These are phyloP conservation scores for Fusarium pseudoanthophilum DNA, from an alignment of 2,329 filamentous ascomycete species.

Conservation along the genomic window DNA sequence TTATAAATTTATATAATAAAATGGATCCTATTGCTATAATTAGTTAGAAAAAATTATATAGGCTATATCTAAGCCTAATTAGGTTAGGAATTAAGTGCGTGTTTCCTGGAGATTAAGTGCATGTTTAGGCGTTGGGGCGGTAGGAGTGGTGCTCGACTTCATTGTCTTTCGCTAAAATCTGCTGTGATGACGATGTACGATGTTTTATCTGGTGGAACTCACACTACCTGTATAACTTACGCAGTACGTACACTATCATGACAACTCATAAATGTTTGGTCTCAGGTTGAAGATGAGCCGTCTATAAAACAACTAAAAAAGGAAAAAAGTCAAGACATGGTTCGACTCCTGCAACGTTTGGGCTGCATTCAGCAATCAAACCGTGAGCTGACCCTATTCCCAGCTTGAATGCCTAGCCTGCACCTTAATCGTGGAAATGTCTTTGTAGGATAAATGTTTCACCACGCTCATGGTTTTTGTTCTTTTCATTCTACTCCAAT, in stretches of 20 bases:
- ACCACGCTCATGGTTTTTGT: conserved; percentile 21
- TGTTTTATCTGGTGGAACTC: background rate
- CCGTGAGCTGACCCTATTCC: conserved; percentile 4
- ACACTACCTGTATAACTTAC: background rate
- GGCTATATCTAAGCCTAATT: too few species aligned
- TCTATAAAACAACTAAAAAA: conserved; percentile 10
- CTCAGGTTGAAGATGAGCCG: conserved; percentile 2
- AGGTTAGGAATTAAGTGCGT: too few species aligned
- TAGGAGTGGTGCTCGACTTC: conserved; percentile 3
- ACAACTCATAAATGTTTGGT: conserved; percentile 20
- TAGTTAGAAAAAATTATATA: too few species aligned
- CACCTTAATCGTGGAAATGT: background rate
- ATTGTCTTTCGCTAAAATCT: conserved; percentile 25
- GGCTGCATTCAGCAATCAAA: background rate
- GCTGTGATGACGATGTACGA: conserved; percentile 1
- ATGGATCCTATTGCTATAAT: too few species aligned
- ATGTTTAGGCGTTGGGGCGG: too few species aligned
- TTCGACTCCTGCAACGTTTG: background rate
- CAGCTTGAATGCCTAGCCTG: background rate
- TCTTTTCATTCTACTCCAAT: conserved; percentile 14
- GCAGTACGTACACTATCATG: conserved; percentile 6
- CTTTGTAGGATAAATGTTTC: conserved; percentile 29
- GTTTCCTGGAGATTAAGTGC: too few species aligned
- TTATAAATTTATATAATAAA: too few species aligned
- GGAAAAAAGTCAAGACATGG: background rate